Evolutionary conservation across 1,284 basidiomycete species (phyloP).

Genomic region (Pyrrhoderma lamaoense): DNA sequence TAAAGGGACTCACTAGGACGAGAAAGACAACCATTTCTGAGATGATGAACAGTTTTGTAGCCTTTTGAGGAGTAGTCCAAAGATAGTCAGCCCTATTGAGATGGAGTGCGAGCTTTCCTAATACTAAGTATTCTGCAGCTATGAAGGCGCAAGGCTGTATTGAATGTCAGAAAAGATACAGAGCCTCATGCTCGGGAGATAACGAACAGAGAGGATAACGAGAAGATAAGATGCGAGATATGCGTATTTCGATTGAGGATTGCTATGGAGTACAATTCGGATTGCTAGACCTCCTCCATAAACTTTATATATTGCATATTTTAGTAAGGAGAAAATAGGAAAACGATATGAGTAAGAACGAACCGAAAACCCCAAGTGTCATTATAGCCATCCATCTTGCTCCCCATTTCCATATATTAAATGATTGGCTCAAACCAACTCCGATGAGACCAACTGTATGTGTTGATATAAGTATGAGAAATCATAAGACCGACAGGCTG

Average conservation of each 20-base stretch:
- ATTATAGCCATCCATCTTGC: slow-evolving; percentile 58
- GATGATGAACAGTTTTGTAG: slow-evolving; percentile 45
- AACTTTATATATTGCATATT: slow-evolving; percentile 25
- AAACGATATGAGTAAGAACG: slow-evolving; percentile 19
- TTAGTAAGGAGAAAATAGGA: neutral
- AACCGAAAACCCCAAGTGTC: slow-evolving; percentile 58
- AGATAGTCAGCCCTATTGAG: slow-evolving; percentile 45
- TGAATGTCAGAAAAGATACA: too few relatives aligned
- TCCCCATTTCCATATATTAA: slow-evolving; percentile 40
- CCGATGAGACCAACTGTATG: slow-evolving; percentile 41
- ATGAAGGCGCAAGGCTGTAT: slow-evolving; percentile 69
- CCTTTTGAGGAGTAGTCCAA: slow-evolving; percentile 44
- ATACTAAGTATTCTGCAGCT: slow-evolving; percentile 62
- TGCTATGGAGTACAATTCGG: slow-evolving; percentile 40
- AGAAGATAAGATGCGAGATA: slow-evolving; percentile 59
- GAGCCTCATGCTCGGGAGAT: too few relatives aligned
- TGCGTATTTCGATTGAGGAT: slow-evolving; percentile 39
- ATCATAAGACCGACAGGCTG: neutral
- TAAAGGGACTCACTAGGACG: slow-evolving; percentile 41
- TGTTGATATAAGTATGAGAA: neutral
- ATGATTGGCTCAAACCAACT: slow-evolving; percentile 45
- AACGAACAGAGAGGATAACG: slow-evolving; percentile 53
- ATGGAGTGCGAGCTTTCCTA: slow-evolving; percentile 52
- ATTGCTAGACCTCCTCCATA: slow-evolving; percentile 46
- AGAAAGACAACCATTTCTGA: slow-evolving; percentile 65